Evolutionary conservation across 106 monocot genomes (phyloP).

Genomic region (Hemerocallis citrina): DNA sequence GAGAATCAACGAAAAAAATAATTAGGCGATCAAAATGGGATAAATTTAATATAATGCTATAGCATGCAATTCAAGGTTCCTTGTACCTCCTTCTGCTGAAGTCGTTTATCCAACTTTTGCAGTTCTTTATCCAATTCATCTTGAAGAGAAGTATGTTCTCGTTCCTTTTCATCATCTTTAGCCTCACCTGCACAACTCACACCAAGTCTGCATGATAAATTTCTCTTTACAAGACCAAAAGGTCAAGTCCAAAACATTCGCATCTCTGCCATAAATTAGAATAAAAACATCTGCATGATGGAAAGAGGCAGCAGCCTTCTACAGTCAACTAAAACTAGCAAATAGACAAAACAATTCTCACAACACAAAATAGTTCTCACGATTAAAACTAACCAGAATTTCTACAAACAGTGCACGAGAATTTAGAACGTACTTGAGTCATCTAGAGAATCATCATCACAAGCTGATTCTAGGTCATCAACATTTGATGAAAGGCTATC

Average conservation of each 20-base stretch:
- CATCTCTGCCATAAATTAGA: no score
- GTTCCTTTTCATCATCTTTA: slow-evolving; percentile 80
- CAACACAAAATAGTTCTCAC: no score
- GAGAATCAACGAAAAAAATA: no score
- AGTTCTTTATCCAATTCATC: slow-evolving; percentile 78
- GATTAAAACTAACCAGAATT: no score
- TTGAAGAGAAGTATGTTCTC: slow-evolving; percentile 69
- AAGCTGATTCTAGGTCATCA: slow-evolving; percentile 22
- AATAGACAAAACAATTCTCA: no score
- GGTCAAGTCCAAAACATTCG: no score
- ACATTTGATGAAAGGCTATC: slow-evolving; percentile 29
- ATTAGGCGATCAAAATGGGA: no score
- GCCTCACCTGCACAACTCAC: slow-evolving; percentile 36
- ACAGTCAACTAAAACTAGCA: no score
- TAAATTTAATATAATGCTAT: no score
- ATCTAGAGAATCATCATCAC: slow-evolving; percentile 21
- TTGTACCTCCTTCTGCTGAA: slow-evolving; percentile 88
- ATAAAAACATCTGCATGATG: no score
- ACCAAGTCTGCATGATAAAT: not conserved
- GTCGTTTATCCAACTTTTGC: slow-evolving; percentile 71
- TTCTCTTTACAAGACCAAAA: not conserved
- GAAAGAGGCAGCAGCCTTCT: no score
- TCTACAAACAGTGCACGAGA: no score
- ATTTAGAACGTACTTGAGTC: slow-evolving; percentile 29
- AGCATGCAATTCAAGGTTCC: not conserved